Evolutionary conservation across 1,284 basidiomycete species (phyloP).

Genomic region (Stygiomarasmius scandens): DNA sequence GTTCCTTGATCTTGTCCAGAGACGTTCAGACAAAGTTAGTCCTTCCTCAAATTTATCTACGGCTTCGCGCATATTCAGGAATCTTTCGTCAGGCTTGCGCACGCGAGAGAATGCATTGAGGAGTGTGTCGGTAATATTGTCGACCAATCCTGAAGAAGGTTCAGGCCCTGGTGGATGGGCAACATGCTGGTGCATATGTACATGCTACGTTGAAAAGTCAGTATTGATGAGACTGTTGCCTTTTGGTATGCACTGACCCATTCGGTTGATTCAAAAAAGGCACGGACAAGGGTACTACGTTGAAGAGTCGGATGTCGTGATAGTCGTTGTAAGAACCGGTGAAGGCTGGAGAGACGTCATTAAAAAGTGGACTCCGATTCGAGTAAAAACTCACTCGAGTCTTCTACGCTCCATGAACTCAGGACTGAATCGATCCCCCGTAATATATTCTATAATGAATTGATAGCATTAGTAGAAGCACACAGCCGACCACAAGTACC

Average conservation of each 20-base stretch:
- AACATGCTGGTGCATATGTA: slow-evolving; percentile 93
- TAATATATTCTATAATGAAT: slow-evolving; percentile 83
- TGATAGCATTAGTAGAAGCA: background rate
- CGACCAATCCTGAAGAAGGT: slow-evolving; percentile 79
- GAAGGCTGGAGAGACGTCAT: slow-evolving; percentile 59
- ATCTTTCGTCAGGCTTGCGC: slow-evolving; percentile 95
- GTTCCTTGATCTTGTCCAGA: slow-evolving; percentile 75
- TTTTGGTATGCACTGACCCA: slow-evolving; percentile 69
- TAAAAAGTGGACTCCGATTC: background rate
- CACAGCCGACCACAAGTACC: background rate
- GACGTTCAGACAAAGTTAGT: slow-evolving; percentile 76
- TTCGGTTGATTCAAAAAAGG: slow-evolving; percentile 96
- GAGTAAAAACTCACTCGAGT: slow-evolving; percentile 68
- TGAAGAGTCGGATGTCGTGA: slow-evolving; percentile 95
- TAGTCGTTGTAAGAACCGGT: slow-evolving; percentile 91
- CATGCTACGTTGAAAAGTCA: slow-evolving; percentile 57
- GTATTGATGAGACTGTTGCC: slow-evolving; percentile 1
- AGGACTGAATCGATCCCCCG: slow-evolving; percentile 93
- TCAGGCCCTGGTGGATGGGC: slow-evolving; percentile 87
- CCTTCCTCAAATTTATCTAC: slow-evolving; percentile 97
- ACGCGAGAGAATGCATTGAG: slow-evolving; percentile 95
- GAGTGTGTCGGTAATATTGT: slow-evolving; percentile 94
- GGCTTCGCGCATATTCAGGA: slow-evolving; percentile 86
- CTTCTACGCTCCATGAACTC: slow-evolving; percentile 95
- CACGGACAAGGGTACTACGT: slow-evolving; percentile 84